Conservation (phyloP, 2,329 filamentous ascomycete species). For the Exophiala lecanii-corni region DNA sequence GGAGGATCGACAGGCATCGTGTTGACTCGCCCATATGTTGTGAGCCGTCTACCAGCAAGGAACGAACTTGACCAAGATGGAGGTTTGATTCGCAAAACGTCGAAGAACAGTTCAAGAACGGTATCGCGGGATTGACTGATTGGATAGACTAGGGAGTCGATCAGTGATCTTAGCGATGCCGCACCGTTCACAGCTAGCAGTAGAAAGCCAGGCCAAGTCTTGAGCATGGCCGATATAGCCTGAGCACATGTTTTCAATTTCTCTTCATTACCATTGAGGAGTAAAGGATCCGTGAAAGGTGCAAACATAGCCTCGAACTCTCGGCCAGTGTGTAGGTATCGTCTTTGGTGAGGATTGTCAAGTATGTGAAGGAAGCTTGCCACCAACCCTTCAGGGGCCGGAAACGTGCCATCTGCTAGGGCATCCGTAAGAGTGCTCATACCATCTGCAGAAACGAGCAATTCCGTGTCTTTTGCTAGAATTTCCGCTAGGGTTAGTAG, state of each 20-base stretch:
- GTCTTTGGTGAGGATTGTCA: slow-evolving; percentile 74
- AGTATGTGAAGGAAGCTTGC: slow-evolving; percentile 85
- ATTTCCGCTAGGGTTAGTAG: slow-evolving; percentile 91
- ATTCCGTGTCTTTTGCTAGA: slow-evolving; percentile 74
- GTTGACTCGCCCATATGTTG: slow-evolving; percentile 91
- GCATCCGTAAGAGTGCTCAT: slow-evolving; percentile 86
- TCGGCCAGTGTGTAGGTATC: slow-evolving; percentile 79
- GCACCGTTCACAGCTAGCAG: slow-evolving; percentile 84
- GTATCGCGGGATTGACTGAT: slow-evolving; percentile 61
- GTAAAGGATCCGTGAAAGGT: slow-evolving; percentile 78
- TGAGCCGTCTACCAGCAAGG: slow-evolving; percentile 83
- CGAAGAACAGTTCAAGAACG: slow-evolving; percentile 82
- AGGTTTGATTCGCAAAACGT: slow-evolving; percentile 81
- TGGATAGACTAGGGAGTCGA: slow-evolving; percentile 60
- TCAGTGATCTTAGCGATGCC: slow-evolving; percentile 73
- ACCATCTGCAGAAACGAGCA: slow-evolving; percentile 78
- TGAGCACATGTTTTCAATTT: slow-evolving; percentile 80
- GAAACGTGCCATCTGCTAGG: slow-evolving; percentile 83
- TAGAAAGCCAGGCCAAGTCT: slow-evolving; percentile 90
- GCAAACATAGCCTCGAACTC: slow-evolving; percentile 88
- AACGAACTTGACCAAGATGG: slow-evolving; percentile 94
- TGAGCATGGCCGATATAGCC: slow-evolving; percentile 85
- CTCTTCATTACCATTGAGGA: slow-evolving; percentile 54
- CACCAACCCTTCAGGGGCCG: slow-evolving; percentile 83
- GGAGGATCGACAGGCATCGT: slow-evolving; percentile 66